Evolutionary conservation across 106 monocot genomes (phyloP), one percentile per base, ranked within the genome.

Genomic region (Dioscorea dumetorum): DNA sequence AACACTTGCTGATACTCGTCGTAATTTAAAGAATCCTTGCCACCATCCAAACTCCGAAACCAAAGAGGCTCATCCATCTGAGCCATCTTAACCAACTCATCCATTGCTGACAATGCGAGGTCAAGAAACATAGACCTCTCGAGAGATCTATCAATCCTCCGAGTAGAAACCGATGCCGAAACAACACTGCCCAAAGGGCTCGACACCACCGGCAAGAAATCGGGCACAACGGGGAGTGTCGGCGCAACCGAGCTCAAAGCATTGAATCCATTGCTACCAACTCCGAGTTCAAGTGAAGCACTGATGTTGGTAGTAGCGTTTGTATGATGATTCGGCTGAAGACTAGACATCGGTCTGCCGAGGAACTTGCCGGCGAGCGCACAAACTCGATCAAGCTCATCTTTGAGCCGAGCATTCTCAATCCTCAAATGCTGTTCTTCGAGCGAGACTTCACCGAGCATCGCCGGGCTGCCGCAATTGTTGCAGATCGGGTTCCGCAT

Each of bases 381-480:
- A 24, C 80, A 80, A 70, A 91, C 86, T 0, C 88, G 84, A 22
- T 82, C 85, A 18, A 97, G 86, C 78, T 97, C 95, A 33, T 97
- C 95, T 64, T 78, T 91, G 11, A 97, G 76, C 9, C 95, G 71
- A 0, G 95, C 88, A 62, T 97, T 97, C 80, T 97, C 95, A 57
- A 97, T 68, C 52, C 85, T 56, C 5, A 91, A 68, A 48, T 91
- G 91, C 63, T 97, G 91, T 33, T 91, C 88, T 21, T 91, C 91
- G 2, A 87, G 50, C 1, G 88, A 82, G 5, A 86, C 56, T 18
- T 91, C 84, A 0, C 88, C 91, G 13, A 97, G 77, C 66, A 89
- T 70, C 5, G 88, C 95, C 1, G 88, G 78, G 8, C 88, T 80
- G 17, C 91, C 91, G 62, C 95, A 97, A 74, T 62, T 80, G 51